Conservation (phyloP, 176 grass and related monocot species). For the Zizania latifolia region DNA sequence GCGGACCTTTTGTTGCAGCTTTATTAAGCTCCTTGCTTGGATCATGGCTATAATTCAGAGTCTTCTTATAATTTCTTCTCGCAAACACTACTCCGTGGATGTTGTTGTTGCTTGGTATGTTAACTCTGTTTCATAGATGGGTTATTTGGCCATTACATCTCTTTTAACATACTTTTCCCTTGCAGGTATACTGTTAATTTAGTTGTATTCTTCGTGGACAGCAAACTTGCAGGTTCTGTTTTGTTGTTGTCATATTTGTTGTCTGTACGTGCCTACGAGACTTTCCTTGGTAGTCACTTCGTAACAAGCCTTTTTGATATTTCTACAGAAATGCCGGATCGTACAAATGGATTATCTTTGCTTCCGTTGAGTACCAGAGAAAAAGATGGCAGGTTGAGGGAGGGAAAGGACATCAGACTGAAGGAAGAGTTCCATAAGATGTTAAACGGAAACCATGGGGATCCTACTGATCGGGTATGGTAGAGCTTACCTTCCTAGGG, state of each 20-base stretch:
- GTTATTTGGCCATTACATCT: background rate
- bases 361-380: slow-evolving; percentile 72
- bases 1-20: slow-evolving; percentile 20
- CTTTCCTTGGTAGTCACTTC: background rate
- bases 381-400: slow-evolving; percentile 56
- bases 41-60: slow-evolving; percentile 71
- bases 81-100: slow-evolving; percentile 93
- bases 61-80: slow-evolving; percentile 83
- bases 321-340: slow-evolving; percentile 85
- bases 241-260: background rate
- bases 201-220: slow-evolving; percentile 88
- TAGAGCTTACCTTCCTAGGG: background rate
- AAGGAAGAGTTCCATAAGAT: slow-evolving; percentile 80
- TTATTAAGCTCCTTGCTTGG: slow-evolving; percentile 83
- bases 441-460: slow-evolving; percentile 78
- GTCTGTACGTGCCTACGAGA: background rate
- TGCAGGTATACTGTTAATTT: slow-evolving; percentile 95
- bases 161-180: background rate
- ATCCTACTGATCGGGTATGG: slow-evolving; percentile 74
- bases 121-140: background rate
- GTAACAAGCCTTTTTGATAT: background rate
- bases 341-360: slow-evolving; percentile 44
- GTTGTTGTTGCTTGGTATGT: slow-evolving; percentile 89
- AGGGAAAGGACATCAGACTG: slow-evolving; percentile 58
- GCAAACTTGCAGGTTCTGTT: slow-evolving; percentile 78